These are phyloP conservation scores for Micromonas commoda DNA, from an alignment of 139 green algal genomes.

Conservation along the genomic window DNA sequence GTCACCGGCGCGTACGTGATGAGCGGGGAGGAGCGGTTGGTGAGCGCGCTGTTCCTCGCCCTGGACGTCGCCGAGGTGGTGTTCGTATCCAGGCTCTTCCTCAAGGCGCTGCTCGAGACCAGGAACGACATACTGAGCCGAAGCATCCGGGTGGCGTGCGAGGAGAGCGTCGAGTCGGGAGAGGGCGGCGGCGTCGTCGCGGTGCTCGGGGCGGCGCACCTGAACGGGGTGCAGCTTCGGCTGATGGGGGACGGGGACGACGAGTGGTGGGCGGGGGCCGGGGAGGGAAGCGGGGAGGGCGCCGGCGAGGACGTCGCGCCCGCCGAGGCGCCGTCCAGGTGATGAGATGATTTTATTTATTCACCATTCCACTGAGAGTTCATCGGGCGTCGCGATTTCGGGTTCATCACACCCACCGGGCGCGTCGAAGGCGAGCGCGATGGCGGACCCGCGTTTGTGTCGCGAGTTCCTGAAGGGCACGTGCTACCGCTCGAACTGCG, in stretches of 20 bases:
- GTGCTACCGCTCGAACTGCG: not conserved
- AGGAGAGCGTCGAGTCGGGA: not conserved
- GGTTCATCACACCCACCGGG: not conserved
- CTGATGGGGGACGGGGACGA: not conserved
- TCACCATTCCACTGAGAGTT: too few relatives aligned
- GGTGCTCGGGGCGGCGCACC: conserved; percentile 29
- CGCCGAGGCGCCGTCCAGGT: too few relatives aligned
- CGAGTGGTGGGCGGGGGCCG: not conserved
- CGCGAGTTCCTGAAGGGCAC: not conserved
- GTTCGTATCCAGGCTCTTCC: conserved; percentile 10
- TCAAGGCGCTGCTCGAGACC: conserved; percentile 18
- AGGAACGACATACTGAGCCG: conserved; percentile 22
- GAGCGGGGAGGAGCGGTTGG: not conserved
- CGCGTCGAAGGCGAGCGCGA: not conserved
- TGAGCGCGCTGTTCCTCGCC: not conserved
- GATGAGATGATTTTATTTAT: too few relatives aligned
- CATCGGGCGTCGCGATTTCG: too few relatives aligned
- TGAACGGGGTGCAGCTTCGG: conserved; percentile 27
- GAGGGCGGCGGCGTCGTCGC: conserved; percentile 12
- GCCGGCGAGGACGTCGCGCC: too few relatives aligned
- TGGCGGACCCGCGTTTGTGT: not conserved
- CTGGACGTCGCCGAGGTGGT: conserved; percentile 11
- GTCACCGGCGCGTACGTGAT: not conserved
- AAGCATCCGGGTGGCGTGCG: conserved; percentile 9
- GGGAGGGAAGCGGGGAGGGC: not conserved